phyloP scores from a whole-genome alignment of 805 yeast species.

The Ogataea dorogensis region DNA sequence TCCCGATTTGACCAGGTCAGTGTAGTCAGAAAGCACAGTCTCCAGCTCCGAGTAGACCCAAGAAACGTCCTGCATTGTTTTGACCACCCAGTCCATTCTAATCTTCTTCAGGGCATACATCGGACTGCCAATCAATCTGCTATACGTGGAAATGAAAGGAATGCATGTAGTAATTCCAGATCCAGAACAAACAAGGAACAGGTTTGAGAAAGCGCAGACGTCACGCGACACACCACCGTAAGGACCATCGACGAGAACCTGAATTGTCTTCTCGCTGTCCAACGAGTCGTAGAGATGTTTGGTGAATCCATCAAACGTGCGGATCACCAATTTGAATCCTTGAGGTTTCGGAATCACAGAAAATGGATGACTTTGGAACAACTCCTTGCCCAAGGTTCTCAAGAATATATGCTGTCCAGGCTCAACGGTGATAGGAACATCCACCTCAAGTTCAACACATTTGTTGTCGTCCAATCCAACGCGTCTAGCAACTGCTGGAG shows the following conservation, averaged over 20 bases:
- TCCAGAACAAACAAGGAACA: constrained; percentile 45
- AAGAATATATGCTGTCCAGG: constrained; percentile 58
- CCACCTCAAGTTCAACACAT: constrained; percentile 37
- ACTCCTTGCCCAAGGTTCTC: constrained; percentile 43
- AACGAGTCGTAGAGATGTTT: constrained; percentile 29
- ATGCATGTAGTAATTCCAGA: constrained; percentile 51
- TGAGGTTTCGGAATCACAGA: constrained; percentile 41
- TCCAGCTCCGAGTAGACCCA: constrained; percentile 43
- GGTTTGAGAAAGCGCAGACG: constrained; percentile 42
- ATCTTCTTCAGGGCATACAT: constrained; percentile 29
- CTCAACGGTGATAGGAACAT: constrained; percentile 39
- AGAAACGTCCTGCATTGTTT: constrained; percentile 31
- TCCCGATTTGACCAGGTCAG: constrained; percentile 21
- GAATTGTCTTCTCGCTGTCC: constrained; percentile 27
- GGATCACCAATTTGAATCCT: constrained; percentile 42
- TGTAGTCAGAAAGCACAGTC: constrained; percentile 33
- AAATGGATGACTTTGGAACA: constrained; percentile 57
- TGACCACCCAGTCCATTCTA: constrained; percentile 46
- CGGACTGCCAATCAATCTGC: constrained; percentile 25
- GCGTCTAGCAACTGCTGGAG: constrained; percentile 18
- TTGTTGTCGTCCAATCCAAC: constrained; percentile 34
- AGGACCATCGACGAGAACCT: constrained; percentile 53
- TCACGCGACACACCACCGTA: constrained; percentile 54
- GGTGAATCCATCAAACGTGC: constrained; percentile 49
- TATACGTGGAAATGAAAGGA: constrained; percentile 37